Base-by-base conservation (phyloP, 345 rosid species). In the Balakata baccata region DNA sequence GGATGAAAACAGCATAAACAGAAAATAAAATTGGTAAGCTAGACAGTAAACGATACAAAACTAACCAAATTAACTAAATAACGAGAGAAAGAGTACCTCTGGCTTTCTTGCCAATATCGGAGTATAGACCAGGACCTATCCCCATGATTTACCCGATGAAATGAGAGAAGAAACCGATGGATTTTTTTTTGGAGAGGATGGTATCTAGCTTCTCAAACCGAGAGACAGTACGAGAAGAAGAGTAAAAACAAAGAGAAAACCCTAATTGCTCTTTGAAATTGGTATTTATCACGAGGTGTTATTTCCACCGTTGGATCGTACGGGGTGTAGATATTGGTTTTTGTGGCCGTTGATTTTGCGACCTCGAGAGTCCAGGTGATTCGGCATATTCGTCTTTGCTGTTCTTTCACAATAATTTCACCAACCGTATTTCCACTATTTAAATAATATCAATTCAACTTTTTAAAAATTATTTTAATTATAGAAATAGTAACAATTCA, bases 71-170 rank as follows among this genome's bases (percentile, higher is more conserved):
- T 11, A 69, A 68, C 41, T 20, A 7, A 13, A 43, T 14, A 25
- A 69, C 7, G 66, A 13, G 25, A 8, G 6, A 29, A 37, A 52
- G 13, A 64, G 7, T 11, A 90, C 99, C 99, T 89, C 96, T 83
- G 77, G 96, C 92, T 84, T 84, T 90, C 86, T 92, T 95, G 90
- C 98, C 97, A 75, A 95, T 89, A 54, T 91, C 98, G 63, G 87
- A 39, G 87, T 92, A 95, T 72, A 91, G 92, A 65, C 99, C 99
- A 8, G 99, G 97, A 47, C 99, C 98, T 79, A 91, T 92, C 77
- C 73, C 93, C 99, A 90, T 90, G 85, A 81, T 84, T 74, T 76
- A 73, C 58, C 74, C 76, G 68, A 47, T 57, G 70, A 77, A 81
- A 67, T 29, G 57, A 61, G 17, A 13, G 20, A n/a, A 70, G 52